Base-by-base conservation (phyloP, 2,329 filamentous ascomycete genomes). In the Clonostachys sp. region DNA sequence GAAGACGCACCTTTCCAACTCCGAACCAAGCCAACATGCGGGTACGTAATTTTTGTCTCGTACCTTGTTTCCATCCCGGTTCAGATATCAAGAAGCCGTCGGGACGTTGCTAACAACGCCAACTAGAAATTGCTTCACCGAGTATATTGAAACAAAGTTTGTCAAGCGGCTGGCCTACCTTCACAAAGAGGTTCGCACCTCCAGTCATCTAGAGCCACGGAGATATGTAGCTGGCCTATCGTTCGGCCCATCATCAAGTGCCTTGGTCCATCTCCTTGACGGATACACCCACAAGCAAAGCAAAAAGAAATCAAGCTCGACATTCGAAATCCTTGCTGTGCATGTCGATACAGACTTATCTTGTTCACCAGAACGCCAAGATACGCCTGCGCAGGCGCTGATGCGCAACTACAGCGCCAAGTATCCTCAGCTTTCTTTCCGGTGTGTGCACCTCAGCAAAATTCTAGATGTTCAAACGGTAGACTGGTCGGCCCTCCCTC, bases 161-260 rank as follows among this genome's bases (percentile, higher is more conserved):
- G 78, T 89, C 55, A 92, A 92, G 66, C 87, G 91, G 17, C 67
- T 83, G 30, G 73, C 72, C 52, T 65, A 67, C 17, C 65, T 81
- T 7, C 75, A 73, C 58, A 72, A 71, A 40, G 75, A 80, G 48
- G 74, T 68, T 45, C 66, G 69, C 47, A 53, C 58, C 51, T 57
- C 61, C 42, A 53, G 60, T 46, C 60, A 63, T 49, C 63, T 58
- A 51, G 61, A 58, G 53, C 57, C 62, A 12, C 63, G 62, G 39
- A 60, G 61, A 45, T 79, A 96, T 43, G 71, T 96, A 16, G 71
- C 96, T 17, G 89, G 91, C 6, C 71, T 96, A 2, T 96, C 91
- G 0, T 85, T 90, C 57, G 92, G 94, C 1, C 73, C 87, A 2
- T 94, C 88, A 2, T 97, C 92, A 1, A 77, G 87, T 13, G 80